Percentiles rank a stretch among this genome's conserved stretches.
Evolutionary conservation across 2,329 filamentous ascomycete species (phyloP).

Genomic region (Didymella exigua): DNA sequence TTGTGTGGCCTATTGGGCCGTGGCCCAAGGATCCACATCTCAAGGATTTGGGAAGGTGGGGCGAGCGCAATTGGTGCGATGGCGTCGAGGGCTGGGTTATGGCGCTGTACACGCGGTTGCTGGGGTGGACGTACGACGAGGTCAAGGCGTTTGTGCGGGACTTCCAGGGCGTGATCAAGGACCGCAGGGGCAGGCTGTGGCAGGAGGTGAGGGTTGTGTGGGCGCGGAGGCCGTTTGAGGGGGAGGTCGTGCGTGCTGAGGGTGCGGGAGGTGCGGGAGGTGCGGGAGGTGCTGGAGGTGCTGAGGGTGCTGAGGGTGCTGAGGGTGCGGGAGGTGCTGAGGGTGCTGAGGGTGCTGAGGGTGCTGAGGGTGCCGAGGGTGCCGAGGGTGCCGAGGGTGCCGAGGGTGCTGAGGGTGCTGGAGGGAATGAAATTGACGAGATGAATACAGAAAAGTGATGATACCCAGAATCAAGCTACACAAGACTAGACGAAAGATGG

Average conservation of each 20-base stretch:
- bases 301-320: neutral
- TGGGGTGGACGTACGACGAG: slow-evolving; percentile 45
- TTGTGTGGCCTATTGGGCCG: slow-evolving; percentile 43
- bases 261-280: neutral
- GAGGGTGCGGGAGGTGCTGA: neutral
- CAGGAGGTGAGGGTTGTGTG: slow-evolving; percentile 47
- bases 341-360: neutral
- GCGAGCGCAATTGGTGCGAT: slow-evolving; percentile 49
- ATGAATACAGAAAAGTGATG: neutral
- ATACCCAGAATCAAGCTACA: neutral
- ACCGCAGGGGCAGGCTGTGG: slow-evolving; percentile 47
- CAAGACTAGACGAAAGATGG: too few relatives aligned
- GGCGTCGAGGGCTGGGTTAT: slow-evolving; percentile 51
- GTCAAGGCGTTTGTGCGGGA: slow-evolving; percentile 44
- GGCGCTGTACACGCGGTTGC: slow-evolving; percentile 47
- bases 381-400: neutral
- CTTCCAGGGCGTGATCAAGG: slow-evolving; percentile 39
- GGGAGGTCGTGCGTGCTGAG: slow-evolving; percentile 12
- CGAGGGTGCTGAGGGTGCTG: neutral
- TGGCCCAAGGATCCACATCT: slow-evolving; percentile 42
- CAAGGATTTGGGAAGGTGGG: slow-evolving; percentile 45
- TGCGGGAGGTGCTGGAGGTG: neutral
- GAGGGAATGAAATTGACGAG: neutral
- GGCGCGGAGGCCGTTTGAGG: slow-evolving; percentile 30
- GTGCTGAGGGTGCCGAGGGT: too few relatives aligned